Evolutionary conservation across 2,329 filamentous ascomycete species (phyloP), one percentile per base, ranked within the genome.

Genomic region (Chaetothyriales sp.): DNA sequence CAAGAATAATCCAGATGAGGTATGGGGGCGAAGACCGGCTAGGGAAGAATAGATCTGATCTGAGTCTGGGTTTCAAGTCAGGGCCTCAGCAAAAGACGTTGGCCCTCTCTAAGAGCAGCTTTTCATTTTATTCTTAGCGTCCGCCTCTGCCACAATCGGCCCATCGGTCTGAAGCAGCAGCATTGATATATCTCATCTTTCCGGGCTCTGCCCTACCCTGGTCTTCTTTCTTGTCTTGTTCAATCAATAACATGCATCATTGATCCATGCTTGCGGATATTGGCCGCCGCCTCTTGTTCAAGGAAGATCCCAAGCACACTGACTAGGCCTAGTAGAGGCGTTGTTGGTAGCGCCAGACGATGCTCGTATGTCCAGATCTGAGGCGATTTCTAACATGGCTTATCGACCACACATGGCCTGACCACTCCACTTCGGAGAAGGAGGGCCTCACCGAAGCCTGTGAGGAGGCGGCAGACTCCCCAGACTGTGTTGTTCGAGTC

Each of bases 1-100:
- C 2, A 94, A 86, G 74, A 80, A 78, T 62, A 82, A 83, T 61
- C 80, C 78, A 0, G 86, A 94, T 61, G 89, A 95, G 63, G 88
- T 95, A n/a, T 95, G 89, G 89, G 86, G 85, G 1, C 73, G 86
- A 51, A 55, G 36, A 12, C 20, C 47, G 5, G 47, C 53, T n/a
- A 42, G 56, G 28, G 53, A 58, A 43, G 56, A 58, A 47, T 58
- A 44, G 55, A 39, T 39, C 32, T 39, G 32, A 39, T 15, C 32
- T 15, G 32, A 15, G 15, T 39, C 32, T 12, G 28, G 7, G 4
- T 36, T 36, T 36, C 28, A 36, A 15, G 10, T 39, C 32, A 2
- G 12, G 32, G 10, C 3, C 32, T 39, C 10, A 39, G 32, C 32
- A 39, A 39, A 5, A 39, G 1, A 25, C 3, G 22, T 25, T 25